A percentile compares a stretch with the other conserved stretches of the same genome.
phyloP scores from a whole-genome alignment of 2,329 filamentous ascomycete species.

The Penicillium sp. region DNA sequence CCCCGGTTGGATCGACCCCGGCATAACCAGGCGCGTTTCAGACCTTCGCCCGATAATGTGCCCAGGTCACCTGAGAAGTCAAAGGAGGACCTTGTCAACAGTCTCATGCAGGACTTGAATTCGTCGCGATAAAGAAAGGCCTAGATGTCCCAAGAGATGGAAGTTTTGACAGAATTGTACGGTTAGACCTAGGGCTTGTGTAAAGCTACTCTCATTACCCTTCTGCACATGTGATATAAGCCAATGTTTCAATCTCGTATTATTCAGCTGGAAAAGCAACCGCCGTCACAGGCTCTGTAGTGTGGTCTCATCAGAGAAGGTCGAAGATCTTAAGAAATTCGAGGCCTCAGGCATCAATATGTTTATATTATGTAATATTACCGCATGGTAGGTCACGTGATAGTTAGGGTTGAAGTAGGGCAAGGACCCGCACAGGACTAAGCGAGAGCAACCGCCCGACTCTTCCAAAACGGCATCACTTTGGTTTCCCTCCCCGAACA shows the following conservation, averaged over 20 bases:
- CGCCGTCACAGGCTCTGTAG: not conserved
- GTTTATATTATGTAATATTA: not conserved
- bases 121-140: slow-evolving; percentile 12
- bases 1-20: slow-evolving; percentile 31
- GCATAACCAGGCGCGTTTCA: slow-evolving; percentile 19
- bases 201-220: slow-evolving; percentile 28
- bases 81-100: slow-evolving; percentile 32
- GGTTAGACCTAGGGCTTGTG: slow-evolving; percentile 33
- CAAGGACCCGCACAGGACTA: slow-evolving; percentile 24
- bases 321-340: not conserved
- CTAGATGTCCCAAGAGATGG: not conserved
- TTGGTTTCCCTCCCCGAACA: slow-evolving; percentile 24
- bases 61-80: slow-evolving; percentile 12
- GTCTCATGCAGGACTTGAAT: slow-evolving; percentile 31
- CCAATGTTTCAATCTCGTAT: slow-evolving; percentile 16
- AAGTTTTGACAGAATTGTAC: slow-evolving; percentile 27
- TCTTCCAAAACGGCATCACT: slow-evolving; percentile 16
- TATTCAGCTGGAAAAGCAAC: not conserved
- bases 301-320: not conserved
- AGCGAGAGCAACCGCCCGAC: slow-evolving; percentile 22
- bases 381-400: not conserved
- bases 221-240: slow-evolving; percentile 30
- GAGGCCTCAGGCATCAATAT: not conserved
- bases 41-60: not conserved
- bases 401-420: slow-evolving; percentile 22